Base-by-base conservation (phyloP, 352 stramenopile species). In the Pythium myriotylum region DNA sequence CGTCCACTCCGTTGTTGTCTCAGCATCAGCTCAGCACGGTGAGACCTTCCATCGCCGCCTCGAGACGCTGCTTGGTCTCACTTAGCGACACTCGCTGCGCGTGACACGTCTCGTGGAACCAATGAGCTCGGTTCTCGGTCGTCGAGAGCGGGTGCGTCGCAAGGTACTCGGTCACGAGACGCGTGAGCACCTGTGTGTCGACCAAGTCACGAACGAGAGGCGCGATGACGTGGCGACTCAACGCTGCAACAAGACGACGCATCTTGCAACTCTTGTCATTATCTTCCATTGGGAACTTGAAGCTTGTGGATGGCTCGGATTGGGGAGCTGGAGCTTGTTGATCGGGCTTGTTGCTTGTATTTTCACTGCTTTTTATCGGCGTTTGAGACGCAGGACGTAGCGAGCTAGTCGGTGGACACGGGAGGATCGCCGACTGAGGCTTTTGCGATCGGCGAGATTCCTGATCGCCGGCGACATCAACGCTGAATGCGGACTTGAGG, bases 211-310 rank as follows among this genome's bases (percentile, higher is more conserved):
- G 22, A 7, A 64, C 29, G 20, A 64, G 42, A 14, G 57, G 57
- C 13, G 46, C 57, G 17, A 64, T 19, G n/a, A 64, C 39, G 24
- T 48, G 35, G 33, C 47, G 47, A 29, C 46, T 46, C 47, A 58
- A 24, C 9, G 23, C 54, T 2, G 16, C 27, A 4, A 50, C 54
- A 16, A 53, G 54, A 33, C 27, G 23, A 0, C 29, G 26, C 27
- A 61, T 8, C 19, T 39, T 29, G 1, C 22, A n/a, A 10, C 45
- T 23, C 4, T 55, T 49, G 19, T 24, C 33, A 0, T 23, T 16
- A 8, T 43, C 42, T 35, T 13, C 29, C 29, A 32, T 27, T 26
- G 16, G 2, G 17, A 35, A 35, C 29, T 5, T 10, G 5, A 10
- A 10, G 29, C 5, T 10, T 35, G 29, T 10, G 29, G 29, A 10